Evolutionary conservation across 2,329 filamentous ascomycete species (phyloP).

Genomic region (Hysterium pulicare): DNA sequence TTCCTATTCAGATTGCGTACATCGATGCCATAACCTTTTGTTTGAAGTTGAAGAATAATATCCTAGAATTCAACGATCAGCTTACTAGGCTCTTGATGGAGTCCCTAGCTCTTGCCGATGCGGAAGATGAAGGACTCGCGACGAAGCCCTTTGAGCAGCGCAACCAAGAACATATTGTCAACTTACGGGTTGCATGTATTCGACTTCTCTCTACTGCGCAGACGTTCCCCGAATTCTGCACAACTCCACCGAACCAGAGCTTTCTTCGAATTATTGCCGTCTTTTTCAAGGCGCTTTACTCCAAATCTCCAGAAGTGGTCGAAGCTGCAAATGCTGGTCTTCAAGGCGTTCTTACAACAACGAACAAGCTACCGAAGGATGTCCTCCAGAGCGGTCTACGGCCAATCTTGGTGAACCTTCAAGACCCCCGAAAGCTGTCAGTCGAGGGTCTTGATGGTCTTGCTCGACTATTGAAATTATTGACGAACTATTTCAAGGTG

Average conservation of each 20-base stretch:
- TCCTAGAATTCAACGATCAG: slow-evolving; percentile 88
- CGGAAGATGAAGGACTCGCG: slow-evolving; percentile 86
- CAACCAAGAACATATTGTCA: slow-evolving; percentile 92
- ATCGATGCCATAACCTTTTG: slow-evolving; percentile 98
- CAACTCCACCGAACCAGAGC: slow-evolving; percentile 63
- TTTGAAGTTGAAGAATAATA: slow-evolving; percentile 81
- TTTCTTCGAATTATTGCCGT: slow-evolving; percentile 74
- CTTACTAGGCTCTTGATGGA: slow-evolving; percentile 89
- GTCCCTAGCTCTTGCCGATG: slow-evolving; percentile 88
- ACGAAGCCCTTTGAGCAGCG: slow-evolving; percentile 84
- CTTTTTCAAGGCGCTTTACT: slow-evolving; percentile 97
- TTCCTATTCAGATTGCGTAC: slow-evolving; percentile 93
- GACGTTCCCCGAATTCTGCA: slow-evolving; percentile 86
- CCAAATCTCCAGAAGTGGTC: slow-evolving; percentile 86
- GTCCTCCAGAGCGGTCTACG: slow-evolving; percentile 89
- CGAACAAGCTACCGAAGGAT: slow-evolving; percentile 90
- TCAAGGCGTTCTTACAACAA: slow-evolving; percentile 81
- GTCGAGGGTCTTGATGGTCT: slow-evolving; percentile 89
- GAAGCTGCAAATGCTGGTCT: slow-evolving; percentile 89
- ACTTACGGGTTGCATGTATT: slow-evolving; percentile 87
- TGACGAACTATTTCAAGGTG: slow-evolving; percentile 99
- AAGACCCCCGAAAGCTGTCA: slow-evolving; percentile 86
- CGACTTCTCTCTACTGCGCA: slow-evolving; percentile 90
- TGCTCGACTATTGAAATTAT: slow-evolving; percentile 78
- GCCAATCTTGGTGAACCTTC: slow-evolving; percentile 93